Evolutionary conservation across 1,139 yeast species (phyloP), one percentile per base, ranked within the genome.

Genomic region (Kodamaea arcana): DNA sequence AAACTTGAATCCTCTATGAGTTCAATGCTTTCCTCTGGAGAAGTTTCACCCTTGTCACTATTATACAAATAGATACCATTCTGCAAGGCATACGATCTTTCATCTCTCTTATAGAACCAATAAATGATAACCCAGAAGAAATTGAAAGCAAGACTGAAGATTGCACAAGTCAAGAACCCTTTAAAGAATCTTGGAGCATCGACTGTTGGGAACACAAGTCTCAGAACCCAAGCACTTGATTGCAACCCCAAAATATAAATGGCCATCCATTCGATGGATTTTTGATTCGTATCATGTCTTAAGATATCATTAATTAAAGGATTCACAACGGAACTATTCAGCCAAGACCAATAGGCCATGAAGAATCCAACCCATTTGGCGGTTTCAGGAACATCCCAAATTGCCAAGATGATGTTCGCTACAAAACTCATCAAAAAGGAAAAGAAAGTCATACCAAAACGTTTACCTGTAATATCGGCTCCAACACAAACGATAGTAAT

Each of bases 401-500:
- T 45, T 7, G 55, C 52, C 32, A 52, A 41, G 10, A 52, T 42
- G 18, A 42, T 44, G 30, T 47, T 48, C 10, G 53, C 45, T 5
- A 48, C 32, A 25, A 51, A 43, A 23, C 37, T 42, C 34, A 42
- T 33, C 7, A 36, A 15, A 48, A 35, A 46, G 28, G 62, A 54
- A 28, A 57, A 51, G 31, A 50, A 40, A 25, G 56, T 53, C 37
- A 54, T 44, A 4, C 47, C 53, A 45, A 56, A 58, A 27, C 64
- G 42, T 35, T 52, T 55, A 14, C 54, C 46, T 15, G 59, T 53
- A 24, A 56, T 25, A 42, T 58, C 62, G 1, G 62, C 62, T n/a
- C 58, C 58, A 31, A 50, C 43, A 41, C 61, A 54, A 10, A 65
- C 59, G 14, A 71, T 44, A 16, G 65, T 43, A 32, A 77, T 56